A percentile compares a stretch with the other conserved stretches of the same genome.
phyloP scores from a whole-genome alignment of 2,329 filamentous ascomycete species.

The Colletotrichum paranaense region DNA sequence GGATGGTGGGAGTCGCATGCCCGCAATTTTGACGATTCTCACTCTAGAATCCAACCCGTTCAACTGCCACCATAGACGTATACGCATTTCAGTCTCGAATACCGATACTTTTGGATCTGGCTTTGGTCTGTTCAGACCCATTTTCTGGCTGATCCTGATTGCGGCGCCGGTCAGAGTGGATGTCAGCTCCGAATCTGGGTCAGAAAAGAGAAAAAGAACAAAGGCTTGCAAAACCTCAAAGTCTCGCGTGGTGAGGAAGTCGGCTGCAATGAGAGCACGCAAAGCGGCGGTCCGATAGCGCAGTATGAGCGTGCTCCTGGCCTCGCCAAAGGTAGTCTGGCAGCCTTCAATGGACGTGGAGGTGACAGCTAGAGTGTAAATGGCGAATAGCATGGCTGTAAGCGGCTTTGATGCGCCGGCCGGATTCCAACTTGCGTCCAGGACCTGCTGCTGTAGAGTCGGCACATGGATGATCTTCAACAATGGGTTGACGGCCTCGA shows the following conservation, averaged over 20 bases:
- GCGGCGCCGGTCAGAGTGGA: constrained; percentile 39
- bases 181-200: constrained; percentile 43
- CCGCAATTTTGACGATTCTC: constrained; percentile 26
- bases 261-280: constrained; percentile 40
- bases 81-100: constrained; percentile 43
- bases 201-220: constrained; percentile 42
- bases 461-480: constrained; percentile 47
- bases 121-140: constrained; percentile 39
- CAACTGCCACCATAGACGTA: constrained; percentile 44
- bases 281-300: constrained; percentile 41
- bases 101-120: constrained; percentile 34
- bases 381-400: constrained; percentile 41
- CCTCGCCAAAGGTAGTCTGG: constrained; percentile 31
- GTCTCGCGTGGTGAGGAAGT: constrained; percentile 42
- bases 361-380: constrained; percentile 42
- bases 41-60: constrained; percentile 37
- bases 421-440: constrained; percentile 44
- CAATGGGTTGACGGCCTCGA: constrained; percentile 46
- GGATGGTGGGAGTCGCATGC: constrained; percentile 14
- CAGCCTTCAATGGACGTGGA: constrained; percentile 38
- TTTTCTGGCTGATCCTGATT: constrained; percentile 40
- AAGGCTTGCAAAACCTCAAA: constrained; percentile 46
- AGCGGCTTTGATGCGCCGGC: constrained; percentile 35
- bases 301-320: constrained; percentile 30
- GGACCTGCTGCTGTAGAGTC: constrained; percentile 43